A percentile compares a stretch with the other conserved stretches of the same genome.
phyloP scores from a whole-genome alignment of 2,329 filamentous ascomycete species.

The Verticillium zaregamsianum region DNA sequence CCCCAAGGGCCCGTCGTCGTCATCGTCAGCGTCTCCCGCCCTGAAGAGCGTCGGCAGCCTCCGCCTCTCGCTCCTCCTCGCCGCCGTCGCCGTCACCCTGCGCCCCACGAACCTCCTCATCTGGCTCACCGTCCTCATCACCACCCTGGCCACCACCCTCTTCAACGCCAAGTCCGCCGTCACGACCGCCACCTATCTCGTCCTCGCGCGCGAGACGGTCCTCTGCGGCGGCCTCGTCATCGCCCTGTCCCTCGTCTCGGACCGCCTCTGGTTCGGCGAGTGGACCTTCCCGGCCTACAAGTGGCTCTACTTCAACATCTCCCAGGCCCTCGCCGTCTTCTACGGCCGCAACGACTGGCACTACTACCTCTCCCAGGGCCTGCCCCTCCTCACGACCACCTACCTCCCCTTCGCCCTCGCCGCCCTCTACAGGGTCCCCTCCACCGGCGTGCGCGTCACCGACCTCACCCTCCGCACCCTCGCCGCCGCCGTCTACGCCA shows the following conservation, averaged over 20 bases:
- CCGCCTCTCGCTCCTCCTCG: conserved; percentile 64
- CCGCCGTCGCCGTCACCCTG: conserved; percentile 77
- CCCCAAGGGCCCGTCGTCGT: conserved; percentile 24
- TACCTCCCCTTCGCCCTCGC: conserved; percentile 70
- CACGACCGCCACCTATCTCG: conserved; percentile 35
- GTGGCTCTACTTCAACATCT: conserved; percentile 88
- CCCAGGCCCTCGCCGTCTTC: conserved; percentile 82
- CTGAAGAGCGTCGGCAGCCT: conserved; percentile 23
- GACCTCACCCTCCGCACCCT: conserved; percentile 37
- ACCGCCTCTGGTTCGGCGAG: conserved; percentile 74
- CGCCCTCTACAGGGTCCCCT: conserved; percentile 53
- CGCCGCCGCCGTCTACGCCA: conserved; percentile 54
- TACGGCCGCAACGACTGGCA: conserved; percentile 89
- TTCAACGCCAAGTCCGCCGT: conserved; percentile 33
- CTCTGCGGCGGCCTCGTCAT: conserved; percentile 62
- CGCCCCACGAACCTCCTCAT: conserved; percentile 87
- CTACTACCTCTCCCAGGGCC: conserved; percentile 88
- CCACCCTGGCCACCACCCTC: conserved; percentile 38
- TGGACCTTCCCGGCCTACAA: conserved; percentile 88
- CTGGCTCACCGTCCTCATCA: conserved; percentile 63
- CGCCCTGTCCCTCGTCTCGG: conserved; percentile 59
- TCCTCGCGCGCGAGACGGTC: conserved; percentile 59
- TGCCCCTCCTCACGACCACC: conserved; percentile 82
- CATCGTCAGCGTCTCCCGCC: background rate
- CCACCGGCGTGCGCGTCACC: conserved; percentile 25